Evolutionary conservation across 1,284 basidiomycete species (phyloP), one percentile per base, ranked within the genome.

Genomic region (Melanopsichium pennsylvanicum): DNA sequence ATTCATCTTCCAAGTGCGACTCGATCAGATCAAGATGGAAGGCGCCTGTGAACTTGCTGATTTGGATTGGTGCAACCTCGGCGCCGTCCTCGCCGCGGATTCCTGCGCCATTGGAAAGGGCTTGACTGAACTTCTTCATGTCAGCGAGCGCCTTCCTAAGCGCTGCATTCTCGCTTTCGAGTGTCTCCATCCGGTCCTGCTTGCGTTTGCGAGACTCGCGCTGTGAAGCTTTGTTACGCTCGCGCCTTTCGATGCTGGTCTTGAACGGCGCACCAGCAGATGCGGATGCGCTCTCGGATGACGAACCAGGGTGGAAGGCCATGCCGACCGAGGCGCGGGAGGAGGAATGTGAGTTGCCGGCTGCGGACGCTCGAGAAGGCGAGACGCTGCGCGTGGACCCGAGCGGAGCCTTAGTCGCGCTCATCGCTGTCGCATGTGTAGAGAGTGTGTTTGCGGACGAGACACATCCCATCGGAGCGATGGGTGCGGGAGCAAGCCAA

Each of bases 121-220:
- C 57, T 2, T 68, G 47, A 29, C 64, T 58, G 38, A 57, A 61
- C 38, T 61, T 52, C 31, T 70, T 70, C 56, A 59, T 50, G 29
- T 59, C 59, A 21, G 52, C 56, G 16, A 70, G 50, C 13, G 67
- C 67, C 39, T 70, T 64, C n/a, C 67, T 50, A n/a, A 70, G 61
- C 16, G 67, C 48, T 1, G 52, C 56, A 10, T 70, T 70, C 38
- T 70, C 67, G 52, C 23, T 39, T 35, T 70, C 67, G 4, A 70
- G 61, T 32, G 56, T 70, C 35, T 70, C 61, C 23, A 70, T 44
- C 5, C 61, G 60, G 26, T 60, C 57, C 41, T 70, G 67, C 49
- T 64, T 64, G n/a, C 67, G 60, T 39, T 61, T 64, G 25, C 67
- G 67, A 5, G 67, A 70, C 36, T 70, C 67, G 49, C 67, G 47